Base-by-base conservation (phyloP, 2,329 filamentous ascomycete genomes). In the Colletotrichum destructivum region DNA sequence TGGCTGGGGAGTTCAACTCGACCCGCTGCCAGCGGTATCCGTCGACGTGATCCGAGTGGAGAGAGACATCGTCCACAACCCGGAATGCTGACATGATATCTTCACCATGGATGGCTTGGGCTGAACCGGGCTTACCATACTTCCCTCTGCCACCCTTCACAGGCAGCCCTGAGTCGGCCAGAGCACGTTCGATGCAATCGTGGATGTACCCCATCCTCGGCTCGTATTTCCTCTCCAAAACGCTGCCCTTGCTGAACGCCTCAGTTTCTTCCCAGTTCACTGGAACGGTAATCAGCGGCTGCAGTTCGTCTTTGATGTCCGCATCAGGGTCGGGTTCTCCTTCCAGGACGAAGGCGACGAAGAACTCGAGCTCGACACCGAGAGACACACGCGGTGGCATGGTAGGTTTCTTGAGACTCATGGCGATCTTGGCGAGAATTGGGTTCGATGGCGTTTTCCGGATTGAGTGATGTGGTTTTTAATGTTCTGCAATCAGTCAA, bases 1-100 rank as follows among this genome's bases (percentile, higher is more conserved):
- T 67, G 2, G 82, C 79, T 2, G 81, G 82, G 40, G 79, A 81
- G 16, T 75, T 67, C n/a, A 83, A 51, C 66, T 83, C 80, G 8
- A 83, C 44, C 9, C 66, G 64, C 4, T 72, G 31, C 75, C 78
- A 82, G 1, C 1, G 54, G 38, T 74, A 74, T 3, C 69, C 69
- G 18, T 62, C 73, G 26, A 72, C 35, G 11, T 23, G 23, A n/a
- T 56, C 23, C 13, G 73, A 57, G n/a, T 47, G n/a, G 6, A 74
- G 16, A n/a, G 71, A 59, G 31, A 38, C 16, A 18, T 74, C 73
- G 2, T 46, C 35, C 16, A 23, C 18, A 11, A 74, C 3, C 6
- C 18, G 35, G 42, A 74, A 74, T 9, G 71, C 31, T 40, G 60
- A 62, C 47, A 61, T 61, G 21, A 16, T 6, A 2, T 62, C 21